Evolutionary conservation across 2,329 filamentous ascomycete species (phyloP).

Genomic region (Phoma sp.): DNA sequence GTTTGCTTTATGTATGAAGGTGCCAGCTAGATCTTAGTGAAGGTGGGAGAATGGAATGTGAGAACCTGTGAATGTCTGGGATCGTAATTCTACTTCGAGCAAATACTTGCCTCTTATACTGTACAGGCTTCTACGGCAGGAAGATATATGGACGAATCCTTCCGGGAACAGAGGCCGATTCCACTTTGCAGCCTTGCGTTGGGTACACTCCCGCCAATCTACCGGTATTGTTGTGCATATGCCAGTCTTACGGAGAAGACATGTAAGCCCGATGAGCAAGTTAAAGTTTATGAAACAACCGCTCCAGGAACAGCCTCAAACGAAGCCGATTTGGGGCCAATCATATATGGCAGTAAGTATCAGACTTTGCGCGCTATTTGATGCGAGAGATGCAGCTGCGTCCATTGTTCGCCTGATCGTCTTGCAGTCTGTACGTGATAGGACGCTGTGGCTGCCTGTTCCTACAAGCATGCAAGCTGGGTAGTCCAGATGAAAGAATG

Average conservation of each 20-base stretch:
- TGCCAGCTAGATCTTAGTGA: too few species aligned
- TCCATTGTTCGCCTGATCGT: background rate
- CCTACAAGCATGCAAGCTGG: background rate
- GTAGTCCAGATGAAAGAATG: background rate
- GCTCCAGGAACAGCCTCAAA: background rate
- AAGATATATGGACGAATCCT: background rate
- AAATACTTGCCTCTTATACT: background rate
- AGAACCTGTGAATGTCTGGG: background rate
- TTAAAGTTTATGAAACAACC: slow-evolving; percentile 12
- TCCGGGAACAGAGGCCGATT: background rate
- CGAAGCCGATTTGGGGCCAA: background rate
- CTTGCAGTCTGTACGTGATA: background rate
- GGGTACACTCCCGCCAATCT: slow-evolving; percentile 2
- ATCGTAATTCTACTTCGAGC: too few species aligned
- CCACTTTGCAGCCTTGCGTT: slow-evolving; percentile 8
- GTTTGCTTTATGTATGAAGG: too few species aligned
- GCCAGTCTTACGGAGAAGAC: background rate
- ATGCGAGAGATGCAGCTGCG: background rate
- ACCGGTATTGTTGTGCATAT: slow-evolving; percentile 7
- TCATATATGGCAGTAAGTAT: too few species aligned
- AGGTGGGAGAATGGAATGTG: background rate
- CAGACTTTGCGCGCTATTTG: too few species aligned
- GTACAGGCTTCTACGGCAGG: background rate
- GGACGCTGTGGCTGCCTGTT: background rate
- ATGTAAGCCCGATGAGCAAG: slow-evolving; percentile 8